Conservation (phyloP, 257 asterid species). For the Primulina huaijiensis region DNA sequence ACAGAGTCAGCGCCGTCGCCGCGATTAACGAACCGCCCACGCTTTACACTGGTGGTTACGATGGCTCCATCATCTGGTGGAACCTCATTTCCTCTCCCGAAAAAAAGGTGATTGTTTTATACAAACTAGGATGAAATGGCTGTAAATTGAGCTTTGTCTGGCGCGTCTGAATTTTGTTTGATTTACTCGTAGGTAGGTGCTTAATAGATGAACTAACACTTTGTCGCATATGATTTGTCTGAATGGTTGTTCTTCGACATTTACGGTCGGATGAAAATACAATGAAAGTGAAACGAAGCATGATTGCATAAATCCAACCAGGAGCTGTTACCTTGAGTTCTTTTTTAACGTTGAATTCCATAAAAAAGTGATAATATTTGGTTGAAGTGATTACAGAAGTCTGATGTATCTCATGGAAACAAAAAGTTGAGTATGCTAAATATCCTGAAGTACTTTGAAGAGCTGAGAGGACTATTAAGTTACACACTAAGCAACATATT, state of each 20-base stretch:
- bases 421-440: too few relatives aligned
- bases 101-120: constrained; percentile 32
- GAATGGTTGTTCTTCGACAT: background rate
- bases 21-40: constrained; percentile 65
- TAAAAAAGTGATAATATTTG: too few relatives aligned
- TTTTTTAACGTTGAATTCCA: too few relatives aligned
- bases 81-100: constrained; percentile 44
- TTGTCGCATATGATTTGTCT: background rate
- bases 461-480: too few relatives aligned
- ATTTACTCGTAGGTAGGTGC: constrained; percentile 17
- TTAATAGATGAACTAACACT: constrained; percentile 11
- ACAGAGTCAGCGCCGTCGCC: constrained; percentile 79
- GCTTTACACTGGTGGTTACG: constrained; percentile 95
- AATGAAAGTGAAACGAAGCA: too few relatives aligned
- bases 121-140: background rate
- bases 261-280: too few relatives aligned
- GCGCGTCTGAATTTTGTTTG: constrained; percentile 5
- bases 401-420: too few relatives aligned
- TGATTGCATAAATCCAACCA: too few relatives aligned
- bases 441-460: too few relatives aligned
- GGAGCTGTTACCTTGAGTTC: too few relatives aligned
- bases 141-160: constrained; percentile 9
- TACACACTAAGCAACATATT: too few relatives aligned
- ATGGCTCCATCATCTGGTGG: constrained; percentile 99
- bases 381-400: too few relatives aligned